Conservation (phyloP, 371 early-diverging fungal species). For the Syncephalis plumigaleata region DNA sequence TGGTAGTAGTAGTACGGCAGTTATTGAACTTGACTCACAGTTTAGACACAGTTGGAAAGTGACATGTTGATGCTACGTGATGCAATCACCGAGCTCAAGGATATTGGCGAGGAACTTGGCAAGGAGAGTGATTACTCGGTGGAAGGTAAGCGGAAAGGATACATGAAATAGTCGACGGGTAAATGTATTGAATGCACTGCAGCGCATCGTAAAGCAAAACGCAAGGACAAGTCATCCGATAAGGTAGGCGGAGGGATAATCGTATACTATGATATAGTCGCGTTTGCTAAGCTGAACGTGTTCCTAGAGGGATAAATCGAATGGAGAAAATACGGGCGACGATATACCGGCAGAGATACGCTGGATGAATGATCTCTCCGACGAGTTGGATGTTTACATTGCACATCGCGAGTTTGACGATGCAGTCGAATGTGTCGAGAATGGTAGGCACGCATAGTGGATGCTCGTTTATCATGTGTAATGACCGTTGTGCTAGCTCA, state of each 20-base stretch:
- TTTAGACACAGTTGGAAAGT: conserved; percentile 28
- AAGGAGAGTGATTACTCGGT: conserved; percentile 10
- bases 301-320: neutral
- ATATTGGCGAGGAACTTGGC: conserved; percentile 26
- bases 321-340: conserved; percentile 1
- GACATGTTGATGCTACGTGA: conserved; percentile 41
- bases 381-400: conserved; percentile 75
- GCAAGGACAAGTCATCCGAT: no score
- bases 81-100: conserved; percentile 29
- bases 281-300: no score
- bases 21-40: neutral
- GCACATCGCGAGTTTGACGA: conserved; percentile 71
- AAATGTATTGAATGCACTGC: no score
- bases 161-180: no score
- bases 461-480: neutral
- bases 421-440: conserved; percentile 54
- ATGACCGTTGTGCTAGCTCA: conserved; percentile 11
- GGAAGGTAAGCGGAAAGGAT: no score
- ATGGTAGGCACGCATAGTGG: conserved; percentile 33
- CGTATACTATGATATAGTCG: no score
- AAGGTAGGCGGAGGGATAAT: no score
- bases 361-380: conserved; percentile 58
- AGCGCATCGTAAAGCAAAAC: no score
- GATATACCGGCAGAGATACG: conserved; percentile 22
- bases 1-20: neutral